Percentiles rank a stretch among this genome's conserved stretches.
phyloP scores from a whole-genome alignment of 257 asterid species.

The Plantago major region DNA sequence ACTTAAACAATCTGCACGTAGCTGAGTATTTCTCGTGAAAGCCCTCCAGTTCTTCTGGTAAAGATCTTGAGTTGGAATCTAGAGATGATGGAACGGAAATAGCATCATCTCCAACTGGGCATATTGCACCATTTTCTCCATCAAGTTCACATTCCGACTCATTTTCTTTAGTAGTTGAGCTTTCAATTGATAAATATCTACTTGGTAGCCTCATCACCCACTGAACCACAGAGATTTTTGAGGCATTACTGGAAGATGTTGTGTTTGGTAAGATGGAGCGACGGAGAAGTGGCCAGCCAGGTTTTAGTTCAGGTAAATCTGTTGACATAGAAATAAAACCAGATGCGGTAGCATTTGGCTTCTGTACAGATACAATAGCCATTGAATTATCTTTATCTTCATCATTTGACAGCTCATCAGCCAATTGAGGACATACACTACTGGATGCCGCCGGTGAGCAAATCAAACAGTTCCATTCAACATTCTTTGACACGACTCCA shows the following conservation, averaged over 20 bases:
- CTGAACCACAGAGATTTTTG: constrained; percentile 68
- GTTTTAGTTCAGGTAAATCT: constrained; percentile 62
- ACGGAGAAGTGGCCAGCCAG: constrained; percentile 97
- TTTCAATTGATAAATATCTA: constrained; percentile 45
- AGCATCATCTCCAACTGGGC: constrained; percentile 40
- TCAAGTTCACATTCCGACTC: constrained; percentile 32
- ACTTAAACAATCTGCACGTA: constrained; percentile 69
- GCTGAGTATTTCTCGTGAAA: constrained; percentile 83
- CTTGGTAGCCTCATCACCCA: constrained; percentile 82
- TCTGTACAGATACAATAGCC: constrained; percentile 68
- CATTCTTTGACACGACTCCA: constrained; percentile 15
- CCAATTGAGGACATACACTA: constrained; percentile 19
- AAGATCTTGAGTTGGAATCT: constrained; percentile 25
- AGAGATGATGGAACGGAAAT: constrained; percentile 35
- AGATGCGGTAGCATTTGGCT: constrained; percentile 42
- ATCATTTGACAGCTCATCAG: constrained; percentile 33
- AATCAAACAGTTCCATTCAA: constrained; percentile 49
- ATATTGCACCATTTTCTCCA: constrained; percentile 68
- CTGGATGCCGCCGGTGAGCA: constrained; percentile 38
- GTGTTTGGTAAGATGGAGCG: constrained; percentile 40
- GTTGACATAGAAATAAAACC: constrained; percentile 44
- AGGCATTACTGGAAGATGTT: constrained; percentile 25
- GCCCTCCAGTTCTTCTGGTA: constrained; percentile 63
- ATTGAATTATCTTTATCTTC: constrained; percentile 38
- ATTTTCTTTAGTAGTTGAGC: constrained; percentile 28